Percentiles rank a stretch among this genome's conserved stretches.
Conservation (phyloP, 2,329 filamentous ascomycete genomes). For the Beauveria pseudobassiana region DNA sequence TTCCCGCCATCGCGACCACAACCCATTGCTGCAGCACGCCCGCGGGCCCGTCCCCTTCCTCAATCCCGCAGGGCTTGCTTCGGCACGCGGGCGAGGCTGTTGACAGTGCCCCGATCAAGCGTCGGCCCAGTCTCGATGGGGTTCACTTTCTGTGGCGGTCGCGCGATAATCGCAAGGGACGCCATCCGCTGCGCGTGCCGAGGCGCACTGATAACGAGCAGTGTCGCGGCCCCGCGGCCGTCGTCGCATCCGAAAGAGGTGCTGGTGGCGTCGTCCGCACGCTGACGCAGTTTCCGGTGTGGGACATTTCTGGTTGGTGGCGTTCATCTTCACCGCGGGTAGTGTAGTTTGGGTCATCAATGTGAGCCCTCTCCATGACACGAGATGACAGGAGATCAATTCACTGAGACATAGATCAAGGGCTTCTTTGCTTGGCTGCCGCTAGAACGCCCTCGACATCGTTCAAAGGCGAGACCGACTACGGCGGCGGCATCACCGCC, state of each 20-base stretch:
- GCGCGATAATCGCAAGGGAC: constrained; percentile 11
- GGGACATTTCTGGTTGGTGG: constrained; percentile 9
- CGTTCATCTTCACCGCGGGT: constrained; percentile 2
- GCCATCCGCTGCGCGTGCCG: neutral
- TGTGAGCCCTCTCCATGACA: neutral
- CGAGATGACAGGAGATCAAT: neutral
- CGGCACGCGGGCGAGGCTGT: neutral
- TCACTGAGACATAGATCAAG: neutral
- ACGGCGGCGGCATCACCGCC: constrained; percentile 6
- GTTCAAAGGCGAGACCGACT: neutral
- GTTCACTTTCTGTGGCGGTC: constrained; percentile 4
- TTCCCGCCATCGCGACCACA: neutral
- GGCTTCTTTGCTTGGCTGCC: constrained; percentile 3
- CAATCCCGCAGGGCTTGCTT: neutral
- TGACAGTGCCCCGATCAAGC: neutral
- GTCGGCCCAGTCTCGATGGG: neutral
- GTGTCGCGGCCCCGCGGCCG: neutral
- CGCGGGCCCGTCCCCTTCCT: neutral
- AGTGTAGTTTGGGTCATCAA: constrained; percentile 5
- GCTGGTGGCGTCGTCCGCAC: neutral
- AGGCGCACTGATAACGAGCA: neutral
- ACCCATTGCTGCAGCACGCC: neutral
- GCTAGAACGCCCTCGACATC: neutral
- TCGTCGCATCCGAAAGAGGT: neutral
- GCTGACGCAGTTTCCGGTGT: constrained; percentile 1